Percentiles rank a stretch among this genome's conserved stretches.
Conservation (phyloP, 1,284 basidiomycete species). For the Papiliotrema terrestris region DNA sequence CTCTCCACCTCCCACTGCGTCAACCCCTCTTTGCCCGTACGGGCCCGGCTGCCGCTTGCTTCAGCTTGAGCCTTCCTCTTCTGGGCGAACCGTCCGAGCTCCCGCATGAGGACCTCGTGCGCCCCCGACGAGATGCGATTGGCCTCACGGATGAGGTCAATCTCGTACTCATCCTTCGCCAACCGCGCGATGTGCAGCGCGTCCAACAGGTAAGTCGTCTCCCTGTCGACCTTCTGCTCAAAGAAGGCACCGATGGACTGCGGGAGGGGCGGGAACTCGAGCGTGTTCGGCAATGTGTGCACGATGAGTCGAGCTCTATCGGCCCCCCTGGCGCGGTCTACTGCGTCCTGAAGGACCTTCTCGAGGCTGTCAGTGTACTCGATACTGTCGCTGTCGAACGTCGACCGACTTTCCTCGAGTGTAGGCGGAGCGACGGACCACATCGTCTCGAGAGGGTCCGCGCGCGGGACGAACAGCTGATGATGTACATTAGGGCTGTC, state of each 20-base stretch:
- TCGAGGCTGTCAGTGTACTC: conserved; percentile 54
- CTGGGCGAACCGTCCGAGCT: conserved; percentile 67
- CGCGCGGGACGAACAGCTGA: conserved; percentile 70
- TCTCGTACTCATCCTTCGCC: conserved; percentile 69
- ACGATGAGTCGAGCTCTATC: conserved; percentile 20
- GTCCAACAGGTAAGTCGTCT: conserved; percentile 59
- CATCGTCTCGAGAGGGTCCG: conserved; percentile 68
- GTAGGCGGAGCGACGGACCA: conserved; percentile 82
- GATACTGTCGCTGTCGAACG: conserved; percentile 61
- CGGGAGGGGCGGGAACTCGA: conserved; percentile 58
- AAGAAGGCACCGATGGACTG: conserved; percentile 50
- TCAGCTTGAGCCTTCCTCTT: conserved; percentile 42
- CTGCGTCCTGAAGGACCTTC: conserved; percentile 8
- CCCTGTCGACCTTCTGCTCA: background rate
- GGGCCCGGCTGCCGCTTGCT: conserved; percentile 37
- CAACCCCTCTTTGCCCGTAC: conserved; percentile 57
- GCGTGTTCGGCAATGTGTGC: conserved; percentile 54
- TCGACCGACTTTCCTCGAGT: conserved; percentile 56
- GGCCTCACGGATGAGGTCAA: conserved; percentile 68
- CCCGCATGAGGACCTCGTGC: conserved; percentile 86
- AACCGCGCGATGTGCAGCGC: conserved; percentile 74
- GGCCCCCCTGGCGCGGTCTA: background rate
- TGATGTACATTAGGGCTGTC: conserved; percentile 34
- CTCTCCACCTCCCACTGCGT: conserved; percentile 83
- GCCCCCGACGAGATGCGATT: conserved; percentile 80